Conservation (phyloP, 1,284 basidiomycete species). For the Tranzscheliella williamsii region DNA sequence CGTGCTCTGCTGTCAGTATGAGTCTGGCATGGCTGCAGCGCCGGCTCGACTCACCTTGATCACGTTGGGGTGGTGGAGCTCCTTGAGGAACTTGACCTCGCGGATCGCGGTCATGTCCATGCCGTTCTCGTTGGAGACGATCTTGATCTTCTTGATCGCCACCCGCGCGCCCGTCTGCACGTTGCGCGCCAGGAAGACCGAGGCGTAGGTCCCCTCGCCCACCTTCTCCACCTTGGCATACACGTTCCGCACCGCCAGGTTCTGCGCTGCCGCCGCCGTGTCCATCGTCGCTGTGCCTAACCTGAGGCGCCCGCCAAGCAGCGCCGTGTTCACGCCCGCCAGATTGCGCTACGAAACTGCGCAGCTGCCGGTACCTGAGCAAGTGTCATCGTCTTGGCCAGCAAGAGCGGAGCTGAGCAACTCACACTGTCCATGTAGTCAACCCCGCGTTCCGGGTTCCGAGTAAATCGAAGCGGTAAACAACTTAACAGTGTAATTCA, state of each 20-base stretch:
- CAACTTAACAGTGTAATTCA: no score
- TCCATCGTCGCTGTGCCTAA: constrained; percentile 56
- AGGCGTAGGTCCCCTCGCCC: constrained; percentile 96
- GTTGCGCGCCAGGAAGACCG: constrained; percentile 72
- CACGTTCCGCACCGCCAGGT: constrained; percentile 40
- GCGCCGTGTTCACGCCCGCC: no score
- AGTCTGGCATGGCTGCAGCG: no score
- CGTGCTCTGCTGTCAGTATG: no score
- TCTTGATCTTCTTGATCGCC: constrained; percentile 84
- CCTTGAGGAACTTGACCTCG: constrained; percentile 95
- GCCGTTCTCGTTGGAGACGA: constrained; percentile 78
- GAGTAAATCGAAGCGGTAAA: no score
- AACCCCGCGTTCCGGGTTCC: no score
- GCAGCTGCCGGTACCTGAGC: no score
- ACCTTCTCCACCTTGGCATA: constrained; percentile 47
- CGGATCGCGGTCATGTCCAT: constrained; percentile 98
- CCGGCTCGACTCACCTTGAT: constrained; percentile 72
- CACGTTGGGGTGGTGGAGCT: constrained; percentile 90
- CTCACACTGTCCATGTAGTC: no score
- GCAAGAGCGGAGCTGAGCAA: no score
- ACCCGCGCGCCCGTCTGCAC: constrained; percentile 74
- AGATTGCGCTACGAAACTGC: no score
- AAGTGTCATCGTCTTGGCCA: no score
- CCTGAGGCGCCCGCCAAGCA: no score
- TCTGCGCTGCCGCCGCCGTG: constrained; percentile 41